These are phyloP conservation scores for Manihot esculenta DNA, from an alignment of 441 rosid genomes.

Conservation along the genomic window DNA sequence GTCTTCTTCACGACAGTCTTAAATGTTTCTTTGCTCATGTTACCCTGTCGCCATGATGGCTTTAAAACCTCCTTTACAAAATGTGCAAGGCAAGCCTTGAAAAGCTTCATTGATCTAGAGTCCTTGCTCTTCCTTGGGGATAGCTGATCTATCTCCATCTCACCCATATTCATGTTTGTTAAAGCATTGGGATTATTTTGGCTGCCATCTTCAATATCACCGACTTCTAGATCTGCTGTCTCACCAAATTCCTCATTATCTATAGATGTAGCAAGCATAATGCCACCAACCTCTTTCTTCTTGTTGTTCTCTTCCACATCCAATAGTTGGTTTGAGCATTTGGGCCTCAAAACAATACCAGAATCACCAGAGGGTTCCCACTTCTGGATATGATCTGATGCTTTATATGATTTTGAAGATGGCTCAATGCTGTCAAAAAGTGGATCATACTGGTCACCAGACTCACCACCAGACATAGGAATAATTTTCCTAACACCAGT, in stretches of 20 bases:
- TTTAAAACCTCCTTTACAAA: conserved; percentile 85
- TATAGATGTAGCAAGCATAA: conserved; percentile 31
- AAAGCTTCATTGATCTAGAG: conserved; percentile 67
- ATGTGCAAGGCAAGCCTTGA: conserved; percentile 66
- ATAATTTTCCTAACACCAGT: conserved; percentile 33
- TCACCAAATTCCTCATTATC: conserved; percentile 70
- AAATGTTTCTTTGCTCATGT: conserved; percentile 95
- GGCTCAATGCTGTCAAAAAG: conserved; percentile 83
- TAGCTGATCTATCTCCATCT: conserved; percentile 53
- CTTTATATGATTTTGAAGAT: conserved; percentile 38
- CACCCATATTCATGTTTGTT: conserved; percentile 33
- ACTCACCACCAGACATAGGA: conserved; percentile 38
- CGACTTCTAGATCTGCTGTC: conserved; percentile 62
- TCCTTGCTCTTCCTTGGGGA: conserved; percentile 59
- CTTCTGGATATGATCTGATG: conserved; percentile 38
- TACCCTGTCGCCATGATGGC: conserved; percentile 93
- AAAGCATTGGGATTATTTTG: conserved; percentile 41
- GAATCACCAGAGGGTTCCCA: conserved; percentile 44
- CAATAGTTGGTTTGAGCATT: conserved; percentile 52
- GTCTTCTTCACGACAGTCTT: conserved; percentile 89
- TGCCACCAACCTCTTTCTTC: conserved; percentile 38
- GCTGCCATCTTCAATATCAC: conserved; percentile 57
- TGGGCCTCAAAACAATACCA: conserved; percentile 38
- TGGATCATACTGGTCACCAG: conserved; percentile 85
- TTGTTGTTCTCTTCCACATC: conserved; percentile 55